Base-by-base conservation (phyloP, 176 grass and related monocot species). In the Oryza meyeriana region DNA sequence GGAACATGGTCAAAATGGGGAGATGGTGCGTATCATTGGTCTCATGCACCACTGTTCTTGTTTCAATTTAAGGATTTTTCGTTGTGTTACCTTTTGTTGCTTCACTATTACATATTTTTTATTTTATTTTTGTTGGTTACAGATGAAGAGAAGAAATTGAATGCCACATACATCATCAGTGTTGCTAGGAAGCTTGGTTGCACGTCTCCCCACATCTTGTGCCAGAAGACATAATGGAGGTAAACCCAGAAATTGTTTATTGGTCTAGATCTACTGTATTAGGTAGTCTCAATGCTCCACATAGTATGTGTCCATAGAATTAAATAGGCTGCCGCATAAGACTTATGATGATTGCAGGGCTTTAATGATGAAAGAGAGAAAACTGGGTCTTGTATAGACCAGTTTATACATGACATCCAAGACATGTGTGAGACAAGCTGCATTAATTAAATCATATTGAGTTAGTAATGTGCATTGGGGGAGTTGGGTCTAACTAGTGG, bases 151-250 rank as follows among this genome's bases (percentile, higher is more conserved):
- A 87, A 79, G 81, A 98, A 98, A 71, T 24, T 95, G 76, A 98
- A 98, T 82, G 95, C 95, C 63, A 89, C 88, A 73, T 98, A 98
- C 82, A 94, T 93, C 27, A 98, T 98, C 74, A 98, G 88, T 82
- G 92, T 98, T 72, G 92, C 95, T 42, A 89, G 95, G 86, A 98
- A 98, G 76, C 79, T 98, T 22, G 95, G 95, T 39, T 98, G 95
- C 83, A 91, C 92, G 84, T 98, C 64, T 98, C n/a, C n/a, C n/a
- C n/a, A n/a, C n/a, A n/a, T 98, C 84, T 84, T 94, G 76, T 89
- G 72, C 88, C 95, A 8, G 95, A 98, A 83, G 95, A 98, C 87
- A 98, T 98, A 74, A 98, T 94, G 87, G 95, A 98, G 95, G 95
- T 98, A 90, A 48, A 84, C 72, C 31, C 28, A 44, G 55, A 77